Conservation (phyloP, 805 yeast species). For the Candida boleticola region DNA sequence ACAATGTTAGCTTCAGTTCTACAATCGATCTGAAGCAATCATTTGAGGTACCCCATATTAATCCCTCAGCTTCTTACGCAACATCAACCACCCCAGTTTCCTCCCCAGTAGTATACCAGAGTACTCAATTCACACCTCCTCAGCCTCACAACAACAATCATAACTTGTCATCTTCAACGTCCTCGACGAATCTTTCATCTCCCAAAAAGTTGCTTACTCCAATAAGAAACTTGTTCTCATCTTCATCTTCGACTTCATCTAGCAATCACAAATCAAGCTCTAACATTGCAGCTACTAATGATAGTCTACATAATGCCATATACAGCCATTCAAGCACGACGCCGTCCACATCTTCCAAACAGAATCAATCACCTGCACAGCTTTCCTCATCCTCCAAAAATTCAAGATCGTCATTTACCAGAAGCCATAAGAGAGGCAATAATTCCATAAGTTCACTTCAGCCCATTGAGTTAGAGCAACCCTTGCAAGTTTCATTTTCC, state of each 20-base stretch:
- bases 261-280: conserved; percentile 13
- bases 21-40: not conserved
- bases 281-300: conserved; percentile 5
- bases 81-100: conserved; percentile 15
- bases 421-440: conserved; percentile 1
- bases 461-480: not conserved
- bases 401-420: not conserved
- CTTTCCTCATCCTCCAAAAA: not conserved
- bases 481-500: not conserved
- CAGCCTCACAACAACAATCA: conserved; percentile 4
- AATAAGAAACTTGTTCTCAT: conserved; percentile 29
- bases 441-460: conserved; percentile 5
- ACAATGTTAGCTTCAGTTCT: not conserved
- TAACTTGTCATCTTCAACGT: not conserved
- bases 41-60: conserved; percentile 2
- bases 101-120: conserved; percentile 20
- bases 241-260: conserved; percentile 7
- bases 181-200: conserved; percentile 14
- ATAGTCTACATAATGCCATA: conserved; percentile 9
- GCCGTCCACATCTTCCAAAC: not conserved
- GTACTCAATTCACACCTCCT: conserved; percentile 19
- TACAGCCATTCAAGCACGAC: not conserved
- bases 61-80: not conserved
- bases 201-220: conserved; percentile 40
- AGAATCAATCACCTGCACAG: not conserved